Evolutionary conservation across 352 stramenopile species (phyloP).

Genomic region (Pythium brachiatum): DNA sequence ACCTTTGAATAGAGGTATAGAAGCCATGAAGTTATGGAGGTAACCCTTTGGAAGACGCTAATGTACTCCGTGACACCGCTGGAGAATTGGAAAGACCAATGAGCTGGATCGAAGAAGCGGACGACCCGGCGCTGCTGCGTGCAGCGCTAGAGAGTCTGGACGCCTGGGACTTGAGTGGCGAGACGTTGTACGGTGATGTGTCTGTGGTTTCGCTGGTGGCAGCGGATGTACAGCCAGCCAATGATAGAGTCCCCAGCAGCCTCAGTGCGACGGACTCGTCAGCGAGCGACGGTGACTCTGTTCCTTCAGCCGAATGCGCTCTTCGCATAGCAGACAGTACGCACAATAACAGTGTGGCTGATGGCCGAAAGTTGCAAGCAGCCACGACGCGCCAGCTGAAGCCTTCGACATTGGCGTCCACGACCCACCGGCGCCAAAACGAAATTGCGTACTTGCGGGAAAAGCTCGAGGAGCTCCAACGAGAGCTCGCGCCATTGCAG

Average conservation of each 20-base stretch:
- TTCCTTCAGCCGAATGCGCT: not conserved
- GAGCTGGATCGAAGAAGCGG: not conserved
- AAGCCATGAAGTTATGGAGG: not conserved
- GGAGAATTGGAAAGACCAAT: not conserved
- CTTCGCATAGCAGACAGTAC: not conserved
- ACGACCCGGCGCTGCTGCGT: slow-evolving; percentile 6
- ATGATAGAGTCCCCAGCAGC: too few relatives aligned
- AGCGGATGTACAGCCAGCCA: not conserved
- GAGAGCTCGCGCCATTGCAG: not conserved
- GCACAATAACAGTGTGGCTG: not conserved
- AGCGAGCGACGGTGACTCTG: not conserved
- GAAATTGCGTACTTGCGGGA: slow-evolving; percentile 2
- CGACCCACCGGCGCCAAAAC: slow-evolving; percentile 3
- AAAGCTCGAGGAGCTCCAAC: slow-evolving; percentile 1
- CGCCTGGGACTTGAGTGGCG: not conserved
- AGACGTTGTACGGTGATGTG: not conserved
- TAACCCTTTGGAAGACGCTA: not conserved
- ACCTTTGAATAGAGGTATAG: not conserved
- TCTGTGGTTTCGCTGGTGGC: not conserved
- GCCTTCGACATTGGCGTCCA: slow-evolving; percentile 7
- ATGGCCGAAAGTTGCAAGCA: not conserved
- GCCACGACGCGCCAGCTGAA: not conserved
- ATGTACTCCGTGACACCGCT: too few relatives aligned
- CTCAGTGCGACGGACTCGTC: not conserved
- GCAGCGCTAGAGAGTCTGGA: slow-evolving; percentile 13